A percentile compares a stretch with the other conserved stretches of the same genome.
Evolutionary conservation across 768 basidiomycete species (phyloP).

Genomic region (Rhizopogon vinicolor): DNA sequence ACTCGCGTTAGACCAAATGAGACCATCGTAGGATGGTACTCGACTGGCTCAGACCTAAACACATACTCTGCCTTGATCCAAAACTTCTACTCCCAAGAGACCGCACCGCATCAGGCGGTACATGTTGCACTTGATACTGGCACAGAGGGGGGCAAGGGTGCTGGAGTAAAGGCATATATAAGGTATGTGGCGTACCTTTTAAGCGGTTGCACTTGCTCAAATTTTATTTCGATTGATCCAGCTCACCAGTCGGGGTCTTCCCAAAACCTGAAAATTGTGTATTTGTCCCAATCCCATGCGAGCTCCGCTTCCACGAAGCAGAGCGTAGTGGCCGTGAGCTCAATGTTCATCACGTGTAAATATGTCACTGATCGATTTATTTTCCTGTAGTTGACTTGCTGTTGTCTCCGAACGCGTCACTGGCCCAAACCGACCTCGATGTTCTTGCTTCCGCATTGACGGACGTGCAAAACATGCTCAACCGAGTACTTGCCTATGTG

Average conservation of each 20-base stretch:
- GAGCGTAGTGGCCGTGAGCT: slow-evolving; percentile 83
- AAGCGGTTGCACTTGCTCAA: slow-evolving; percentile 6
- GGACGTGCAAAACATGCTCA: slow-evolving; percentile 71
- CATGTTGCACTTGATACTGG: slow-evolving; percentile 91
- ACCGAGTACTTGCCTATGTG: slow-evolving; percentile 83
- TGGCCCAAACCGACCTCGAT: slow-evolving; percentile 68
- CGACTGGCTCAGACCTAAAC: slow-evolving; percentile 80
- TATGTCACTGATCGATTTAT: background rate
- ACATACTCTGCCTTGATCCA: slow-evolving; percentile 96
- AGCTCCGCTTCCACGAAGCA: slow-evolving; percentile 74
- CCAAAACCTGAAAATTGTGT: slow-evolving; percentile 94
- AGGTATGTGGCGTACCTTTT: slow-evolving; percentile 45
- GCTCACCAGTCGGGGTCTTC: slow-evolving; percentile 83
- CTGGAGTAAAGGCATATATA: slow-evolving; percentile 84
- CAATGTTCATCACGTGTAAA: background rate
- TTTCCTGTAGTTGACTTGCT: background rate
- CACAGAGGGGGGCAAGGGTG: slow-evolving; percentile 51
- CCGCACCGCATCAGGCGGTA: slow-evolving; percentile 81
- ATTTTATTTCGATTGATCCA: slow-evolving; percentile 23
- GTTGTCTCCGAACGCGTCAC: slow-evolving; percentile 27
- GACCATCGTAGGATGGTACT: slow-evolving; percentile 91
- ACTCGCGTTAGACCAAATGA: slow-evolving; percentile 66
- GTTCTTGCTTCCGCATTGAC: slow-evolving; percentile 71
- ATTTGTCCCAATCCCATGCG: slow-evolving; percentile 88
- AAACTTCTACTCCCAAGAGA: slow-evolving; percentile 95